phyloP scores from a whole-genome alignment of 179 eudicot species.

The Spinacia oleracea region DNA sequence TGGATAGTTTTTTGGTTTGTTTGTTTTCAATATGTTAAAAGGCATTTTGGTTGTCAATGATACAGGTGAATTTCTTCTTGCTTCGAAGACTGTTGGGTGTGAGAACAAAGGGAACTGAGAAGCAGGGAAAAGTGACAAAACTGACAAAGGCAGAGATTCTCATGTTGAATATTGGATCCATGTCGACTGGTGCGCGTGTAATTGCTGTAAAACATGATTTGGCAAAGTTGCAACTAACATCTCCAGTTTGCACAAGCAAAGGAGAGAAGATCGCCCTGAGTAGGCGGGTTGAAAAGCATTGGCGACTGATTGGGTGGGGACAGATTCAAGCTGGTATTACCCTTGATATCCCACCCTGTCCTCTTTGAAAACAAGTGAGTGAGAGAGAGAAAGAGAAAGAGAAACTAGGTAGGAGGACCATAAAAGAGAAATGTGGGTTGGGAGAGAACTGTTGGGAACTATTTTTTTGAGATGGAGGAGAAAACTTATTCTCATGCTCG shows the following conservation, averaged over 20 bases:
- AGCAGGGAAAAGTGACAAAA: constrained; percentile 84
- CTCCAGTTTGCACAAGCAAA: constrained; percentile 94
- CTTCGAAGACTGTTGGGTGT: constrained; percentile 84
- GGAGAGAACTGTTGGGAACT: constrained; percentile 29
- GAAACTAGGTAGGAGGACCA: not conserved
- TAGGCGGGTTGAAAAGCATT: constrained; percentile 90
- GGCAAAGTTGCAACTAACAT: constrained; percentile 85
- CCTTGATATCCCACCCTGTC: constrained; percentile 82
- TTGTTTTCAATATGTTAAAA: not conserved
- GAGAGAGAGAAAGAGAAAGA: constrained; percentile 1
- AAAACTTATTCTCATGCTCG: constrained; percentile 31
- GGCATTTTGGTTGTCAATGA: not conserved
- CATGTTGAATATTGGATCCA: constrained; percentile 93
- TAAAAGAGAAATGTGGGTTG: constrained; percentile 31
- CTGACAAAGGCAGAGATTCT: constrained; percentile 79
- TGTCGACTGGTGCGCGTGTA: constrained; percentile 94
- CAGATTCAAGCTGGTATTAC: constrained; percentile 86
- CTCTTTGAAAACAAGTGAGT: constrained; percentile 43
- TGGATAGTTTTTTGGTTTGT: not conserved
- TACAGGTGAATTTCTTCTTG: constrained; percentile 90
- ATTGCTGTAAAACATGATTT: constrained; percentile 81
- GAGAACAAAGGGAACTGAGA: constrained; percentile 88
- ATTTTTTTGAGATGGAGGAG: constrained; percentile 44
- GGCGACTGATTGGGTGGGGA: constrained; percentile 99
- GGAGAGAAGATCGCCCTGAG: constrained; percentile 96